phyloP scores from a whole-genome alignment of 345 rosid species.

The Salix brachista region DNA sequence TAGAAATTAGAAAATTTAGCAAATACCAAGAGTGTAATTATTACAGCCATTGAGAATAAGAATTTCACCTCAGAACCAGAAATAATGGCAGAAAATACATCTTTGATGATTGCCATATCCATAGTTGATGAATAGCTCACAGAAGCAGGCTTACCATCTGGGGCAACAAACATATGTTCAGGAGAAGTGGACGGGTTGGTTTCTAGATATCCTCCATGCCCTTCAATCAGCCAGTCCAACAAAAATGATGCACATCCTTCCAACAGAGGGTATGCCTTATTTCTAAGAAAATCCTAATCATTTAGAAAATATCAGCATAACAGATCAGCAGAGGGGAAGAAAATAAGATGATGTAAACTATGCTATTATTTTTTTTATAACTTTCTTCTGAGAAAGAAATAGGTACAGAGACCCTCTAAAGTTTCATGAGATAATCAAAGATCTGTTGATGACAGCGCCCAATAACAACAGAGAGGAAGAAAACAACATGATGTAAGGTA shows the following conservation, averaged over 20 bases:
- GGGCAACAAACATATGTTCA: conserved; percentile 75
- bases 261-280: conserved; percentile 68
- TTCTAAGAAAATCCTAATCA: conserved; percentile 64
- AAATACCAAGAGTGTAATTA: not conserved
- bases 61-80: conserved; percentile 76
- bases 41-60: not conserved
- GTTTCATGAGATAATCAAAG: not conserved
- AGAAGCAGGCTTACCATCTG: conserved; percentile 64
- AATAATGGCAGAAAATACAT: conserved; percentile 60
- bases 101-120: conserved; percentile 82
- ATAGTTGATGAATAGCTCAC: conserved; percentile 96
- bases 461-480: not conserved
- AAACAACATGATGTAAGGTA: not conserved
- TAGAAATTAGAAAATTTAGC: not conserved
- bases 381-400: not conserved
- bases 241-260: conserved; percentile 79
- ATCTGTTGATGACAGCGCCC: not conserved
- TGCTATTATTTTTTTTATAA: not conserved
- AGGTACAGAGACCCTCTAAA: not conserved
- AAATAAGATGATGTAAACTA: not conserved
- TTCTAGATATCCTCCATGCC: conserved; percentile 62
- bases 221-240: conserved; percentile 89
- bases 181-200: conserved; percentile 98
- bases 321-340: no score
- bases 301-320: not conserved